Conservation (phyloP, 257 asterid genomes). For the Scutellaria barbata region DNA sequence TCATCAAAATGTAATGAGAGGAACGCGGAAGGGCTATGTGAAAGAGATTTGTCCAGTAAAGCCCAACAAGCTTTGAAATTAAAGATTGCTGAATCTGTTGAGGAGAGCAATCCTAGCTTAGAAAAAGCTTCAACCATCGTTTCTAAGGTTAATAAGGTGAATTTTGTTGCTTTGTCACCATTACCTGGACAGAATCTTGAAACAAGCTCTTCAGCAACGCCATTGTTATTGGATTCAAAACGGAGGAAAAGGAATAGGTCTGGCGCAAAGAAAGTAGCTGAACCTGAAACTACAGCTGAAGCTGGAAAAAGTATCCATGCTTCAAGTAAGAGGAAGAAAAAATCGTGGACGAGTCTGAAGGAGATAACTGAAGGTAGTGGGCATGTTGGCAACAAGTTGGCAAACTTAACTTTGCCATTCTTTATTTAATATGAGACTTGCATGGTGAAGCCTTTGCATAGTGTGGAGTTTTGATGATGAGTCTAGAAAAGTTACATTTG, state of each 20-base stretch:
- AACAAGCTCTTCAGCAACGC: too few species aligned
- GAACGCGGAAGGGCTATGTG: constrained; percentile 69
- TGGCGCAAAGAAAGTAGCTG: constrained; percentile 48
- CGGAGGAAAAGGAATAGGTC: constrained; percentile 59
- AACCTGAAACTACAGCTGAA: constrained; percentile 35
- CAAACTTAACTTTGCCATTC: constrained; percentile 55
- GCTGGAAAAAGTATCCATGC: constrained; percentile 34
- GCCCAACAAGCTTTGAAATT: constrained; percentile 38
- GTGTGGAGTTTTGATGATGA: neutral
- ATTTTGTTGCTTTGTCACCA: constrained; percentile 40
- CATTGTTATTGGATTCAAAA: constrained; percentile 61
- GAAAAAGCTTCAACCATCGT: too few species aligned
- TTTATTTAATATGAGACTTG: constrained; percentile 28
- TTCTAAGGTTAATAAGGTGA: constrained; percentile 10
- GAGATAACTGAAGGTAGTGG: constrained; percentile 58
- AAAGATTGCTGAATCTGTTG: constrained; percentile 29
- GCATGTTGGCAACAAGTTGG: constrained; percentile 37
- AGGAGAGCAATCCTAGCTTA: constrained; percentile 25
- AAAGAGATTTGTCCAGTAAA: constrained; percentile 55
- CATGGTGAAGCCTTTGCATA: neutral
- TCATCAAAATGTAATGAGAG: constrained; percentile 65
- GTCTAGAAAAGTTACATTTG: neutral
- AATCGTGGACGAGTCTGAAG: constrained; percentile 76
- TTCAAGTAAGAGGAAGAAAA: constrained; percentile 64
- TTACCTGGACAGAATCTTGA: neutral